Base-by-base conservation (phyloP, 2,329 filamentous ascomycete species). In the Cryphonectria carpinicola region DNA sequence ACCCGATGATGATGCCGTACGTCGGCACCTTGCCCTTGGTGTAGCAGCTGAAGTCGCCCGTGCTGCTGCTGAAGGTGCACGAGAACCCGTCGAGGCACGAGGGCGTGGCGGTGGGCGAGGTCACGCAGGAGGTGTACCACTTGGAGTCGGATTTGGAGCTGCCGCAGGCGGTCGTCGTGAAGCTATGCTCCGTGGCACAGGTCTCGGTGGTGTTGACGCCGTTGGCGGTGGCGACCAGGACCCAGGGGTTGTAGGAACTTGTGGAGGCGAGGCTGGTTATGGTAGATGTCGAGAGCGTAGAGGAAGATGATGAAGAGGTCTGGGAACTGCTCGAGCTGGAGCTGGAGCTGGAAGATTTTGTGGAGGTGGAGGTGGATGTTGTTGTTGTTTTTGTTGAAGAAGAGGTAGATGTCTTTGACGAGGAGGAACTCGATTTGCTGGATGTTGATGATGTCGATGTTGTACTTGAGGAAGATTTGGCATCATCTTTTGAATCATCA, bases 1-100 rank as follows among this genome's bases (percentile, higher is more conserved):
- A 79, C 75, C 82, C 79, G 73, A 88, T 81, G 76, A 87, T 79
- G 75, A 86, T 80, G 72, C 84, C 86, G 56, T 80, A 80, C 1
- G 81, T 75, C 74, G 81, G 81, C 68, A 88, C 79, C 28, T 13
- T 58, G 75, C 84, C 77, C 8, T 81, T 72, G 61, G 78, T 77
- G 73, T 76, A 73, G 80, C 85, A 82, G 82, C 85, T 87, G n/a
- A 82, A 78, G 64, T 79, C 76, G 46, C 77, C 78, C 74, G 81
- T 82, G 67, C 75, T 66, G 64, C 67, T 65, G 79, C 84, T 81
- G 73, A 81, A 80, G 72, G 76, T 77, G 83, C 87, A 89, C 74
- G 83, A 78, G 70, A 83, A 79, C 49, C 81, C 82, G 5, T 78
- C 75, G 11, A 78, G 78, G 80, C 87, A 88, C 25, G 80, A 78